A percentile compares a stretch with the other conserved stretches of the same genome.
These are phyloP conservation scores for Nyssa sinensis DNA, from an alignment of 148 eudicot species.

Conservation along the genomic window DNA sequence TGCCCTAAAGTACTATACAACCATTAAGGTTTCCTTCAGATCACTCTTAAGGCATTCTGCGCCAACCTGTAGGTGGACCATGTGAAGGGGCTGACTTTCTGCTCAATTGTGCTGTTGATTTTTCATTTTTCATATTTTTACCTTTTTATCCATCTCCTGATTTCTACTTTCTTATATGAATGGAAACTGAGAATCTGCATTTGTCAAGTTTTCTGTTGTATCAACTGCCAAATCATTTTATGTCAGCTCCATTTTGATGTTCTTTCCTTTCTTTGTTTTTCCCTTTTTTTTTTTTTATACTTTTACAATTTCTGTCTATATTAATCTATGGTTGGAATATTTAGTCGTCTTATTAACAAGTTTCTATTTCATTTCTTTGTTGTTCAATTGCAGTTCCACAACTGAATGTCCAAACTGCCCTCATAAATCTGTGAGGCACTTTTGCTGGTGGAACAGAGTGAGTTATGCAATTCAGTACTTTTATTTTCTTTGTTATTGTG, in stretches of 20 bases:
- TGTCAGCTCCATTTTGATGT: neutral
- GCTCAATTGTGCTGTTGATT: neutral
- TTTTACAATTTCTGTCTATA: neutral
- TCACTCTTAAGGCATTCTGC: neutral
- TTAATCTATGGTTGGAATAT: neutral
- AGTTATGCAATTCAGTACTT: constrained; percentile 13
- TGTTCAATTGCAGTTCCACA: constrained; percentile 39
- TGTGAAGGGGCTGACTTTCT: neutral
- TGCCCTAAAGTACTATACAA: neutral
- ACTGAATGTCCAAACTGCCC: constrained; percentile 57
- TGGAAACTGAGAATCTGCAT: neutral
- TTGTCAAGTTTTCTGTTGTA: neutral
- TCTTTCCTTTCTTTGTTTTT: neutral
- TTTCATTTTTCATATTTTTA: neutral
- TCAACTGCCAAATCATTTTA: neutral
- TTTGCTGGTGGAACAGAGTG: constrained; percentile 96
- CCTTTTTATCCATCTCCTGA: neutral
- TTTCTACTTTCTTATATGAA: neutral
- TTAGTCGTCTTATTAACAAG: neutral
- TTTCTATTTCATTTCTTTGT: neutral
- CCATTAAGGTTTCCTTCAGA: neutral
- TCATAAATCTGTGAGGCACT: constrained; percentile 81
- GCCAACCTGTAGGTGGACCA: neutral
- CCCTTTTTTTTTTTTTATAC: neutral
- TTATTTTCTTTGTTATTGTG: neutral